Percentiles rank a stretch among this genome's conserved stretches.
Conservation (phyloP, 352 stramenopile genomes). For the Lagenidium sp. region DNA sequence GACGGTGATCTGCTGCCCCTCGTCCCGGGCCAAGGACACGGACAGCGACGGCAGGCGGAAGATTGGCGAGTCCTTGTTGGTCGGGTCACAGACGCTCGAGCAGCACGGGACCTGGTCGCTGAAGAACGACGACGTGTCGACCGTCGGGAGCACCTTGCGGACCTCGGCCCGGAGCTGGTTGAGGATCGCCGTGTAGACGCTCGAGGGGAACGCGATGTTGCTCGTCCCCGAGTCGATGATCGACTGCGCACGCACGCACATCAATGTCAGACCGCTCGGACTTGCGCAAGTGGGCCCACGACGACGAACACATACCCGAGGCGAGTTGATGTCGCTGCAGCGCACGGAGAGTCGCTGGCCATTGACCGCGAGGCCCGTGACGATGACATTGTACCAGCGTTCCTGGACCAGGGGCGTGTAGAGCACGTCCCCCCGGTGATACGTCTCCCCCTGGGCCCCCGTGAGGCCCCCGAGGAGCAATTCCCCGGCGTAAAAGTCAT, state of each 20-base stretch:
- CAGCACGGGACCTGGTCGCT: conserved; percentile 65
- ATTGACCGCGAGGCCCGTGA: conserved; percentile 53
- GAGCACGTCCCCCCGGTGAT: conserved; percentile 47
- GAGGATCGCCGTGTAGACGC: conserved; percentile 52
- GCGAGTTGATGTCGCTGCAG: conserved; percentile 66
- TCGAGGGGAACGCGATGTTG: conserved; percentile 70
- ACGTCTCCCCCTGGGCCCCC: conserved; percentile 33
- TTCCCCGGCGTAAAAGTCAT: conserved; percentile 44
- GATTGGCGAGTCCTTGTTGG: conserved; percentile 39
- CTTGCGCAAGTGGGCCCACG: background rate
- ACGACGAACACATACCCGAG: conserved; percentile 13
- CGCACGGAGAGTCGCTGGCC: conserved; percentile 30
- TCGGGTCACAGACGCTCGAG: conserved; percentile 54
- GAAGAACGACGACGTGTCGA: conserved; percentile 58
- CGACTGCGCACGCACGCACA: conserved; percentile 7
- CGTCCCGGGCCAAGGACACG: conserved; percentile 45
- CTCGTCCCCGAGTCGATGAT: conserved; percentile 79
- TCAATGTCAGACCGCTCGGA: background rate
- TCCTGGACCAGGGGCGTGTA: conserved; percentile 72
- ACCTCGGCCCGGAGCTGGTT: conserved; percentile 45
- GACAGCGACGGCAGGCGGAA: conserved; percentile 52
- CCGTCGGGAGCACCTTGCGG: conserved; percentile 22
- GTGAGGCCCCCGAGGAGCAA: conserved; percentile 47
- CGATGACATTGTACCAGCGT: conserved; percentile 72
- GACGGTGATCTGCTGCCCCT: conserved; percentile 55